These are phyloP conservation scores for Ophiostoma sp. DNA, from an alignment of 2,329 filamentous ascomycete species.

Conservation along the genomic window DNA sequence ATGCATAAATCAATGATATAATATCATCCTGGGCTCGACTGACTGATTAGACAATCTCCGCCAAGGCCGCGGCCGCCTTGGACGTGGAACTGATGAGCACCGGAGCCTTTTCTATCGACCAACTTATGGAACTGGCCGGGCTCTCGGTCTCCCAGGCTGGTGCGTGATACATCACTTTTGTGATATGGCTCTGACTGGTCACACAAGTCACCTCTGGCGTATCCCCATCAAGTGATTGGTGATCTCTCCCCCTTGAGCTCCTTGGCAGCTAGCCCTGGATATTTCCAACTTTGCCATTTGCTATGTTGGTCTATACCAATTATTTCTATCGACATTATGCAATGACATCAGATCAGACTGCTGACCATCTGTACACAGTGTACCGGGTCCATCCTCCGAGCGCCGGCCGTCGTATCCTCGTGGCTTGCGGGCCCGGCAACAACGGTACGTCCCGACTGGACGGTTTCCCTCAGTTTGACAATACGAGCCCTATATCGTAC, in stretches of 20 bases:
- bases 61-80: constrained; percentile 80
- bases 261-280: background rate
- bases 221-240: background rate
- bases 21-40: background rate
- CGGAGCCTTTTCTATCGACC: constrained; percentile 85
- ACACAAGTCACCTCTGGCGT: too few relatives aligned
- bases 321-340: background rate
- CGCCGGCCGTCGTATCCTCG: constrained; percentile 66
- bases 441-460: constrained; percentile 46
- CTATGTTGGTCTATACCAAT: too few relatives aligned
- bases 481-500: background rate
- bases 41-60: constrained; percentile 64
- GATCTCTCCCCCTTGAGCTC: background rate
- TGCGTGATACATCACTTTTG: constrained; percentile 32
- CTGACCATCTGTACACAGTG: constrained; percentile 46
- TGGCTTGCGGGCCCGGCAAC: constrained; percentile 85
- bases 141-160: constrained; percentile 87
- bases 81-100: constrained; percentile 92
- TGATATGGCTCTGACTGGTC: too few relatives aligned
- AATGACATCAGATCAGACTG: background rate
- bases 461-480: background rate
- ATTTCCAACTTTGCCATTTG: background rate
- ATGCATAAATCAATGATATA: too few relatives aligned
- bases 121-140: constrained; percentile 94
- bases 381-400: constrained; percentile 74